Percentiles rank a stretch among this genome's conserved stretches.
phyloP scores from a whole-genome alignment of 2,329 filamentous ascomycete genomes.

The Kalmusia sp. region DNA sequence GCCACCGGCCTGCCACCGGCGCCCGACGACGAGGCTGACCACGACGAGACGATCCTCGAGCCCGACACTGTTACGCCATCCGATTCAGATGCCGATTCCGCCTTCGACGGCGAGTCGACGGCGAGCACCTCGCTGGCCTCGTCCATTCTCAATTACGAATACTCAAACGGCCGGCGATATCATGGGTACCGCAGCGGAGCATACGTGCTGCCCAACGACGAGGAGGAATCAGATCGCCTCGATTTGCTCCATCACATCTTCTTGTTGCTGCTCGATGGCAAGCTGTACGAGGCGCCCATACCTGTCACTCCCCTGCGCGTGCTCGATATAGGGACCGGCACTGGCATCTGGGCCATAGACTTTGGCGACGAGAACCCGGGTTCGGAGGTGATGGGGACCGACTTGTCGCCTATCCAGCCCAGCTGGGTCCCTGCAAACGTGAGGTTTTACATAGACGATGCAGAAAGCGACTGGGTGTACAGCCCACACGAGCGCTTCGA shows the following conservation, averaged over 20 bases:
- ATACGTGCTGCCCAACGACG: slow-evolving; percentile 48
- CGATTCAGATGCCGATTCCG: slow-evolving; percentile 39
- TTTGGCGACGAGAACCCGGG: slow-evolving; percentile 45
- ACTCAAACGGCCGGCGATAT: slow-evolving; percentile 48
- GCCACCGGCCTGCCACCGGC: not conserved
- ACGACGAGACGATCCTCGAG: slow-evolving; percentile 37
- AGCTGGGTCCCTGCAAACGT: slow-evolving; percentile 49
- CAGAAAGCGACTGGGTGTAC: slow-evolving; percentile 49
- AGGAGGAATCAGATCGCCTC: slow-evolving; percentile 47
- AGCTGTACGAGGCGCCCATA: slow-evolving; percentile 45
- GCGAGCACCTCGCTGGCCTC: slow-evolving; percentile 45
- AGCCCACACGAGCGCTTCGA: slow-evolving; percentile 41
- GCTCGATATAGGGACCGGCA: slow-evolving; percentile 50
- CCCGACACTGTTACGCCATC: slow-evolving; percentile 27
- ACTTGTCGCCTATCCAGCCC: slow-evolving; percentile 48
- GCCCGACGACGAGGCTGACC: slow-evolving; percentile 13
- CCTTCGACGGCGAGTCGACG: slow-evolving; percentile 34
- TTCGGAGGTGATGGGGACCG: slow-evolving; percentile 44
- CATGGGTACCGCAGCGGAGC: slow-evolving; percentile 44
- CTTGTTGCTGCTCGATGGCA: slow-evolving; percentile 43
- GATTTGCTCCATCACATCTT: slow-evolving; percentile 49
- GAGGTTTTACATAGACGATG: slow-evolving; percentile 52
- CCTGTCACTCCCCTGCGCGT: slow-evolving; percentile 27
- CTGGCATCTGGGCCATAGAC: slow-evolving; percentile 50
- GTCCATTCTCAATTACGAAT: slow-evolving; percentile 47